Percentiles rank a stretch among this genome's conserved stretches.
phyloP scores from a whole-genome alignment of 169 alveolate genomes.

The Neospora caninum region DNA sequence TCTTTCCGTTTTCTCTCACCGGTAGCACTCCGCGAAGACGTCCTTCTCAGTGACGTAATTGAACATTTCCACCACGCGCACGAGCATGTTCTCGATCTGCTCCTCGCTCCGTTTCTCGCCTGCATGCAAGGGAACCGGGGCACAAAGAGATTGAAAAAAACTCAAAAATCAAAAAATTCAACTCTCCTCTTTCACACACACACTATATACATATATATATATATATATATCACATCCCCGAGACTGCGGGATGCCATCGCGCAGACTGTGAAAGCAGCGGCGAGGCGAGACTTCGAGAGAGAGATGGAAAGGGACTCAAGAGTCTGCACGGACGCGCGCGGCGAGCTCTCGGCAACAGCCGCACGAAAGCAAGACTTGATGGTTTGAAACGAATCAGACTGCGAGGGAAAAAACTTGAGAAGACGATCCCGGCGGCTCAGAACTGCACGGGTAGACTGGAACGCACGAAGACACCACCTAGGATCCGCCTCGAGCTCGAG shows the following conservation, averaged over 20 bases:
- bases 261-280: too few relatives aligned
- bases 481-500: neutral
- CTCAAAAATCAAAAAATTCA: neutral
- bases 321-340: neutral
- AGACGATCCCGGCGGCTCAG: neutral
- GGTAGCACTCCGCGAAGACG: conserved; percentile 84
- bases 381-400: neutral
- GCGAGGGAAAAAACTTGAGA: neutral
- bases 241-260: too few relatives aligned
- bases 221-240: neutral
- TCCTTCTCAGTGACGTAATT: conserved; percentile 85
- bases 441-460: neutral
- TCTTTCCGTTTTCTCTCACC: neutral
- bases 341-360: neutral
- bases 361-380: neutral
- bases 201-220: neutral
- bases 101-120: conserved; percentile 64
- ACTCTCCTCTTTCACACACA: neutral
- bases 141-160: neutral
- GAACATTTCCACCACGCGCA: conserved; percentile 80
- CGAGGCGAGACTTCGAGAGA: neutral
- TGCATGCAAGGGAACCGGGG: neutral
- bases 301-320: neutral
- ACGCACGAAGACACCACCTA: neutral
- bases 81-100: conserved; percentile 71